phyloP scores from a whole-genome alignment of 345 rosid species.

The Ailanthus altissimus region DNA sequence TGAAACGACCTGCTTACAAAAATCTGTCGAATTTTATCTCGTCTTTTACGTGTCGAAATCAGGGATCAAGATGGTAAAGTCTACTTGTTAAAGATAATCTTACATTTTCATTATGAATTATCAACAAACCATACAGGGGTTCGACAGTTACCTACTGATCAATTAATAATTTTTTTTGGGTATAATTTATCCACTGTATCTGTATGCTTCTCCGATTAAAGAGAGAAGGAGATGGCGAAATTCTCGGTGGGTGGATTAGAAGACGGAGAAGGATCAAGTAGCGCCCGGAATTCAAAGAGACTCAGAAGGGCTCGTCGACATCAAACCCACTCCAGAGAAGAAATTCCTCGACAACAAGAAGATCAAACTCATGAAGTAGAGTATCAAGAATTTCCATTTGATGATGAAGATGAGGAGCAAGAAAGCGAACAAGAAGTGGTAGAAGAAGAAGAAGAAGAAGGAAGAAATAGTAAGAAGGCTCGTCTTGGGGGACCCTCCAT shows the following conservation, averaged over 20 bases:
- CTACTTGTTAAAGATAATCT: no score
- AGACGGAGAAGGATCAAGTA: constrained; percentile 42
- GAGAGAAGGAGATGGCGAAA: constrained; percentile 25
- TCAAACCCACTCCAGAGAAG: not conserved
- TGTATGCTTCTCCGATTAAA: not conserved
- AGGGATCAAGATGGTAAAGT: no score
- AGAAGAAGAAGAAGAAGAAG: constrained; percentile 9
- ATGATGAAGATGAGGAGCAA: not conserved
- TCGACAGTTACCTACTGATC: not conserved
- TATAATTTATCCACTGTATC: no score
- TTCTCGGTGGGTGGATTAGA: constrained; percentile 35
- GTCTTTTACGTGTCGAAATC: no score
- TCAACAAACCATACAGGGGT: not conserved
- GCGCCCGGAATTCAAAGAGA: constrained; percentile 25
- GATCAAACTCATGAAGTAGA: not conserved
- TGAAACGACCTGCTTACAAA: no score
- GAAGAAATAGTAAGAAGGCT: not conserved
- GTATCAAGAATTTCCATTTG: not conserved
- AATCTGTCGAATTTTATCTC: no score
- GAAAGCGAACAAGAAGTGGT: constrained; percentile 3
- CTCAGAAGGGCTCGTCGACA: not conserved
- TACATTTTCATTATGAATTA: no score
- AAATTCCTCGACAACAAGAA: constrained; percentile 1
- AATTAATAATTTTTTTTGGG: not conserved
- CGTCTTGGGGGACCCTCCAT: constrained; percentile 11